Conservation (phyloP, 2,329 filamentous ascomycete genomes). For the Paecilomyces sp. region DNA sequence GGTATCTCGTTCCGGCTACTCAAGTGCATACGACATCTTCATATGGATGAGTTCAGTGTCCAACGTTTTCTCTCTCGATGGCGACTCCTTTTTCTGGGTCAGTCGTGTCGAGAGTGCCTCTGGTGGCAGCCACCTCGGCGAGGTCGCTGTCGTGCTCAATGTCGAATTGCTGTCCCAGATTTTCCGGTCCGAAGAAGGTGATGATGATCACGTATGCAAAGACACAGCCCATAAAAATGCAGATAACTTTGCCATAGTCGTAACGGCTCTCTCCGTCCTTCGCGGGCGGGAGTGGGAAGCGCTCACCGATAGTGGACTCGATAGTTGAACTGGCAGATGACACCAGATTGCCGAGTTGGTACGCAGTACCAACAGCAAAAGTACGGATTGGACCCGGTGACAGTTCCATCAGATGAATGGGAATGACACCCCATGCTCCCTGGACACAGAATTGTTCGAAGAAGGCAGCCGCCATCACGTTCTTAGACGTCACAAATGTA, state of each 20-base stretch:
- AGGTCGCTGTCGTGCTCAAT: conserved; percentile 42
- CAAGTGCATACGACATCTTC: not conserved
- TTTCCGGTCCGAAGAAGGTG: conserved; percentile 43
- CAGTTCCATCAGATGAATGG: conserved; percentile 61
- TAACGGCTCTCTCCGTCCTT: conserved; percentile 48
- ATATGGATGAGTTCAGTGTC: not conserved
- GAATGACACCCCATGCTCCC: conserved; percentile 70
- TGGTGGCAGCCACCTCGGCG: conserved; percentile 33
- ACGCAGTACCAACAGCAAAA: conserved; percentile 56
- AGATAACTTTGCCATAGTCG: conserved; percentile 77
- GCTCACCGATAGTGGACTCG: conserved; percentile 66
- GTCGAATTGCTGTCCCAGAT: conserved; percentile 39
- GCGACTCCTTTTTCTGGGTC: conserved; percentile 22
- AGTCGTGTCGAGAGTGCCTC: conserved; percentile 17
- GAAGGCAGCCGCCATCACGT: conserved; percentile 72
- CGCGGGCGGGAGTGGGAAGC: conserved; percentile 60
- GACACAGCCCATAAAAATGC: conserved; percentile 85
- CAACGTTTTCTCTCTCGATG: not conserved
- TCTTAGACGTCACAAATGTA: conserved; percentile 56
- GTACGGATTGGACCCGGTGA: conserved; percentile 55
- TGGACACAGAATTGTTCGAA: conserved; percentile 77
- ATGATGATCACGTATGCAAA: conserved; percentile 55
- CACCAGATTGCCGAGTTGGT: conserved; percentile 58
- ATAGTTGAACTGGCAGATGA: conserved; percentile 63
- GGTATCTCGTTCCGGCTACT: not conserved